Evolutionary conservation across 768 basidiomycete species (phyloP).

Genomic region (Thelephora ganbajun): DNA sequence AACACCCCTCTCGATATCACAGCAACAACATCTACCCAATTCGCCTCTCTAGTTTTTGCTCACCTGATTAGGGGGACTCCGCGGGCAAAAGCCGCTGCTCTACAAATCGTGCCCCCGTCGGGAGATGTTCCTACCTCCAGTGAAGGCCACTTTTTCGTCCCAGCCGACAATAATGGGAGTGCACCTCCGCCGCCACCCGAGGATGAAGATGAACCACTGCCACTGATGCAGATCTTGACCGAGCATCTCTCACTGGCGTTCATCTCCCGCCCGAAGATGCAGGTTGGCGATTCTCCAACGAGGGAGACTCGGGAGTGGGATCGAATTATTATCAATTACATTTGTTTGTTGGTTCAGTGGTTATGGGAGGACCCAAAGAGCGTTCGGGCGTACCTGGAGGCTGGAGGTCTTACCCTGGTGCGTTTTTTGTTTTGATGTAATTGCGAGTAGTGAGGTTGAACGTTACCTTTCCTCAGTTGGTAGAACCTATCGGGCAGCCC

Average conservation of each 20-base stretch:
- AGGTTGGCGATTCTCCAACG: conserved; percentile 39
- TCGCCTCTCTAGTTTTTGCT: conserved; percentile 67
- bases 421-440: conserved; percentile 19
- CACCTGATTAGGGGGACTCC: conserved; percentile 62
- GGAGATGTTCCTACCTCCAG: conserved; percentile 17
- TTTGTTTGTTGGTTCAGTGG: conserved; percentile 81
- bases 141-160: conserved; percentile 52
- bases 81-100: conserved; percentile 48
- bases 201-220: conserved; percentile 52
- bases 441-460: conserved; percentile 1
- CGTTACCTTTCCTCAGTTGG: conserved; percentile 39
- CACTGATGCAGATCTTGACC: conserved; percentile 69
- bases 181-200: conserved; percentile 23
- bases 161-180: conserved; percentile 36
- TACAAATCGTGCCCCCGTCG: conserved; percentile 41
- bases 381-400: conserved; percentile 80
- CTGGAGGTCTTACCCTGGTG: conserved; percentile 84
- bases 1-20: conserved; percentile 42
- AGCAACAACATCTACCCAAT: conserved; percentile 49
- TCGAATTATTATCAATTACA: conserved; percentile 72
- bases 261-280: conserved; percentile 48
- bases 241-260: conserved; percentile 86
- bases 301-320: conserved; percentile 83
- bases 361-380: conserved; percentile 90
- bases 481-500: conserved; percentile 82